Evolutionary conservation across 345 rosid species (phyloP).

Genomic region (Tarenaya hassleriana): DNA sequence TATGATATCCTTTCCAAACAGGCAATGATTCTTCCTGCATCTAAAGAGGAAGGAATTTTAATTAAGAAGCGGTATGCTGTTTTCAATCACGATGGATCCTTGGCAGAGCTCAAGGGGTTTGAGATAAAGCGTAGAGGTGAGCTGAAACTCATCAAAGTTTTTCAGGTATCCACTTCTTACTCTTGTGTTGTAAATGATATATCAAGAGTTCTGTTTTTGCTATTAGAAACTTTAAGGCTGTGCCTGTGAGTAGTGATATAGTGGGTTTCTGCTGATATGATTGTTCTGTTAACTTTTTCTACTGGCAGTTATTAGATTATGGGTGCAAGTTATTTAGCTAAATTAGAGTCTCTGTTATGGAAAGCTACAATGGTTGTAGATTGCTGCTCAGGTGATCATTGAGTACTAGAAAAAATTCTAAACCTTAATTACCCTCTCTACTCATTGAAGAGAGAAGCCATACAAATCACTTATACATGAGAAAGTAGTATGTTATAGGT

Average conservation of each 20-base stretch:
- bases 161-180: conserved; percentile 55
- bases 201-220: conserved; percentile 16
- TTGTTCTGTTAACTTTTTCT: conserved; percentile 16
- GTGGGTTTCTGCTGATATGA: conserved; percentile 5
- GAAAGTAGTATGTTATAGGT: conserved; percentile 1
- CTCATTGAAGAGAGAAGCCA: conserved; percentile 6
- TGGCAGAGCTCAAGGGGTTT: conserved; percentile 98
- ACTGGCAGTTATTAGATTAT: conserved; percentile 8
- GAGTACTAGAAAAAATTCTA: neutral
- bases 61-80: conserved; percentile 98
- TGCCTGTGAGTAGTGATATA: neutral
- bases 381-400: conserved; percentile 12
- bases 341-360: conserved; percentile 3
- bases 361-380: conserved; percentile 10
- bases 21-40: conserved; percentile 99
- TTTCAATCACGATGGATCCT: conserved; percentile 94
- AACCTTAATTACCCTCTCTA: neutral
- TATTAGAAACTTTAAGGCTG: conserved; percentile 11
- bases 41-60: conserved; percentile 95
- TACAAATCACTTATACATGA: neutral
- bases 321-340: conserved; percentile 1
- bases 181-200: conserved; percentile 18
- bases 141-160: conserved; percentile 95
- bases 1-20: conserved; percentile 25
- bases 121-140: conserved; percentile 99